phyloP scores from a whole-genome alignment of 257 asterid species.

The Penstemon barbatus region DNA sequence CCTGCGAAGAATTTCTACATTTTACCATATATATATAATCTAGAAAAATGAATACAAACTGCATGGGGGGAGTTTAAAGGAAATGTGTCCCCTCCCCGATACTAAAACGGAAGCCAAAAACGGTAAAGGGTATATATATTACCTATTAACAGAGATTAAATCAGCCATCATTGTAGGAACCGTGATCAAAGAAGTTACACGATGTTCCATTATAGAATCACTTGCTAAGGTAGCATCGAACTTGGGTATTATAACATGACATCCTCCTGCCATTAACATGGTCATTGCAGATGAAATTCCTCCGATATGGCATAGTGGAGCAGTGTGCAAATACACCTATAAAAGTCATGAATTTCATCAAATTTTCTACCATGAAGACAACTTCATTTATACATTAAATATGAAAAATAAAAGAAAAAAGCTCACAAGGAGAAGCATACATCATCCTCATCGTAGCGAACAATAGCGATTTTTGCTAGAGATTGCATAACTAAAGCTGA shows the following conservation, averaged over 20 bases:
- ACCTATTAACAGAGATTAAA: slow-evolving; percentile 60
- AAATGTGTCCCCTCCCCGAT: neutral
- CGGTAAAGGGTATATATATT: neutral
- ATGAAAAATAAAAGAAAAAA: neutral
- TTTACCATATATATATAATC: neutral
- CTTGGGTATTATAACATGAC: slow-evolving; percentile 74
- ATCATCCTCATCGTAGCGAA: slow-evolving; percentile 77
- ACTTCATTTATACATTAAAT: neutral
- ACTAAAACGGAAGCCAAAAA: too few species aligned
- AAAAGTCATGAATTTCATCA: slow-evolving; percentile 8
- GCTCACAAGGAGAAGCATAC: slow-evolving; percentile 39
- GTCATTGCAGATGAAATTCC: slow-evolving; percentile 95
- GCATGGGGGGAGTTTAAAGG: neutral
- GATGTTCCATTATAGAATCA: slow-evolving; percentile 57
- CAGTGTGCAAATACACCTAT: slow-evolving; percentile 82
- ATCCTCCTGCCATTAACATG: slow-evolving; percentile 79
- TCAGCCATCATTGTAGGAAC: slow-evolving; percentile 97
- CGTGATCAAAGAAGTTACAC: slow-evolving; percentile 71
- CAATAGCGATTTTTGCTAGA: slow-evolving; percentile 80
- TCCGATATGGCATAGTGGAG: slow-evolving; percentile 91
- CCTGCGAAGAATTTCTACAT: slow-evolving; percentile 35
- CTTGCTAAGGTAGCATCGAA: slow-evolving; percentile 63
- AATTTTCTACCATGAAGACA: neutral
- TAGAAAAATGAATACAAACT: neutral
- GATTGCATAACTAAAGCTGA: slow-evolving; percentile 76